Base-by-base conservation (phyloP, 148 eudicot species). In the Drosera capensis region DNA sequence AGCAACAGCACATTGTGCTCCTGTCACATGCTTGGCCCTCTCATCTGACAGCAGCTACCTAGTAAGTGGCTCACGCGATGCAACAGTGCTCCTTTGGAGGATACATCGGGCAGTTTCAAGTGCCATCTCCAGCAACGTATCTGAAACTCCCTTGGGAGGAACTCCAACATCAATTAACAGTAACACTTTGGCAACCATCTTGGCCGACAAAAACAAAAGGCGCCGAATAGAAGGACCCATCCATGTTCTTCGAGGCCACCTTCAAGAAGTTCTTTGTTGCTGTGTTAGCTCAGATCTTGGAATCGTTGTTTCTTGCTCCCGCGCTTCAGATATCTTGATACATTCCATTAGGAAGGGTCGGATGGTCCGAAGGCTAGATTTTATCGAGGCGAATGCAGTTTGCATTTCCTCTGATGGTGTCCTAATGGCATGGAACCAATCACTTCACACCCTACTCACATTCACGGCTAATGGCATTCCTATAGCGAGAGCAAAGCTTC, bases 1-100 rank as follows among this genome's bases (percentile, higher is more conserved):
- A 63, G 99, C 99, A 48, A 64, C 68, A 42, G 88, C 85, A 21
- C 99, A 92, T 58, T 85, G 69, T 66, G 99, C 94, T 51, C 99
- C 95, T n/a, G 95, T 92, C 40, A 85, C 95, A 37, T 92, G 95
- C 59, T 57, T 92, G 64, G 55, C 94, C 51, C 67, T 81, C 61
- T 85, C 95, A 38, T 66, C 88, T 12, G 82, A 77, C 59, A 66
- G 82, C 72, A 81, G 47, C 56, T 85, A 85, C 60, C 93, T 92
- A 17, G 88, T 92, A 55, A 78, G 88, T 28, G 99, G 99, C 51
- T 85, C 99, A 31, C 70, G 79, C 19, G 99, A 92, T 49, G 57
- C 95, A 25, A 85, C 95, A 12, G 68, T 70, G 34, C 52, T 92
- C 25, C 77, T 92, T 37, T 92, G 99, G 99, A 81, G 78, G 54